phyloP scores from a whole-genome alignment of 2,329 filamentous ascomycete genomes.

The Fusarium newnesense region DNA sequence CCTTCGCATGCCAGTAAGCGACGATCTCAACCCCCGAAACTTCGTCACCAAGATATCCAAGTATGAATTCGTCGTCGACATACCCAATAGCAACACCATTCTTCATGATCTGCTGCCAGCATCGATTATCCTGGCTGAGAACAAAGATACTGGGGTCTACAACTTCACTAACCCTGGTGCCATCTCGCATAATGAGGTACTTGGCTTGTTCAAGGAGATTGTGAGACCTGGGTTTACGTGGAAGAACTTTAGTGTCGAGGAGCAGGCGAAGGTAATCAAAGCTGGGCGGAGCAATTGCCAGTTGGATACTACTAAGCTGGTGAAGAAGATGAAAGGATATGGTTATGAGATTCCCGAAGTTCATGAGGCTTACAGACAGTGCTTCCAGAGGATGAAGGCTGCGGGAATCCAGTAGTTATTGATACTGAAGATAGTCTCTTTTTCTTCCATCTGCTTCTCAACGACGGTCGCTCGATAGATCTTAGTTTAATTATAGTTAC shows the following conservation, averaged over 20 bases:
- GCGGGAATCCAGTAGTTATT: neutral
- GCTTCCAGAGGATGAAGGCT: constrained; percentile 5
- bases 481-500: no score
- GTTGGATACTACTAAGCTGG: constrained; percentile 71
- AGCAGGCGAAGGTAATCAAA: constrained; percentile 74
- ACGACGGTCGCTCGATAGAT: no score
- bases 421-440: no score
- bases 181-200: constrained; percentile 77
- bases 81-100: constrained; percentile 76
- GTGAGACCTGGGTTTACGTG: constrained; percentile 69
- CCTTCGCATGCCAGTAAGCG: constrained; percentile 75
- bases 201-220: constrained; percentile 70
- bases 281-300: constrained; percentile 72
- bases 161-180: constrained; percentile 78
- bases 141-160: constrained; percentile 71
- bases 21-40: constrained; percentile 73
- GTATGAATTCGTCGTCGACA: constrained; percentile 73
- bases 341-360: constrained; percentile 68
- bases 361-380: constrained; percentile 64
- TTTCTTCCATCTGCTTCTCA: no score
- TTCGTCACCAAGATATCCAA: constrained; percentile 76
- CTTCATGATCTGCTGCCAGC: constrained; percentile 72
- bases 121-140: constrained; percentile 68
- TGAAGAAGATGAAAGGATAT: constrained; percentile 69
- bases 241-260: constrained; percentile 74